These are phyloP conservation scores for Acacia acuminata DNA, from an alignment of 306 rosid species.

Conservation along the genomic window DNA sequence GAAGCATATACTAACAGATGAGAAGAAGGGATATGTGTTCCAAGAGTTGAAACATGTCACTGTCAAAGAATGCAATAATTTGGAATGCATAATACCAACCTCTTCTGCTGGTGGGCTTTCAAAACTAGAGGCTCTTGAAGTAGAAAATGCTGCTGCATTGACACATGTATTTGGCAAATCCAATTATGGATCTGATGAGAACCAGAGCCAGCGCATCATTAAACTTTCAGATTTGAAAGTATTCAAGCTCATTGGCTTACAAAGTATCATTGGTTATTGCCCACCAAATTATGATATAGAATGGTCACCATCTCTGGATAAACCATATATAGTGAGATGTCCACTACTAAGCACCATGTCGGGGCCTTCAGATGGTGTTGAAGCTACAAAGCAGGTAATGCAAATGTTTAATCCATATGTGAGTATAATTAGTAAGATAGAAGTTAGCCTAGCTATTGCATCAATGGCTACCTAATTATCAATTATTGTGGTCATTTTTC, in stretches of 20 bases:
- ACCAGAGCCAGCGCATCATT: not conserved
- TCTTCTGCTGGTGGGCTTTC: not conserved
- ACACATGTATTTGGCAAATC: not conserved
- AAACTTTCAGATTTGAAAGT: not conserved
- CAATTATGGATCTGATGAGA: not conserved
- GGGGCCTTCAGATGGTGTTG: too few species aligned
- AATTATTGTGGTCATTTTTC: too few species aligned
- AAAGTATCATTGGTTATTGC: not conserved
- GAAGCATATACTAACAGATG: not conserved
- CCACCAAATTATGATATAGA: not conserved
- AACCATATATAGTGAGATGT: not conserved
- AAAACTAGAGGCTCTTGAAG: not conserved
- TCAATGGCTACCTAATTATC: too few species aligned
- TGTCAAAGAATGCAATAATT: not conserved
- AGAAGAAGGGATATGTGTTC: not conserved
- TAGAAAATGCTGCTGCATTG: not conserved
- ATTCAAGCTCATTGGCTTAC: not conserved
- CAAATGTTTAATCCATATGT: too few species aligned
- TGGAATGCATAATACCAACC: not conserved
- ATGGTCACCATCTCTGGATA: not conserved
- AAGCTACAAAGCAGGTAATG: too few species aligned
- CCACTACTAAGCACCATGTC: not conserved
- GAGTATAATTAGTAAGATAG: too few species aligned
- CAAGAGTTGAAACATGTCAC: not conserved
- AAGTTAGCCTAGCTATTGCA: too few species aligned